Base-by-base conservation (phyloP, 345 rosid species). In the Mallotus nudiflorus region DNA sequence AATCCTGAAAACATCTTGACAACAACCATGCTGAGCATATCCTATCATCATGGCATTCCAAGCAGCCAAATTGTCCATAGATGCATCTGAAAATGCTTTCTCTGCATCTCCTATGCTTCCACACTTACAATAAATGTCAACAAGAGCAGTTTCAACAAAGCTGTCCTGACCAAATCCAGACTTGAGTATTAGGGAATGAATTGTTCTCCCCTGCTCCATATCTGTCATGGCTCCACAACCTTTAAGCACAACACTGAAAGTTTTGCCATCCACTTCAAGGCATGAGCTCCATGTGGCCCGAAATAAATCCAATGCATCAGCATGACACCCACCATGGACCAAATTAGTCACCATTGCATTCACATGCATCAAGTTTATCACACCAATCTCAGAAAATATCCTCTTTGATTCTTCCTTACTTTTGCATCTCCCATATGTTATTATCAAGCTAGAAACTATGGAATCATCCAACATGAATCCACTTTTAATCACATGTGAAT, bases 271-370 rank as follows among this genome's bases (percentile, higher is more conserved):
- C 14, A 83, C 69, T 61, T 73, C 70, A 70, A 48, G 51, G 66
- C 24, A 13, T 8, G 66, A 75, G 29, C 57, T 54, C 79, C 73
- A 35, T 13, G 25, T 24, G 55, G n/a, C 58, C 64, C 22, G 70
- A 60, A 67, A 83, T 70, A 83, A 64, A 62, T 70, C 77, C 55
- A 83, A 52, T 64, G 77, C 82, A 70, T 67, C 82, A 46, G 68
- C 52, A 62, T 80, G 73, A 75, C 63, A 59, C 13, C 71, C 69
- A 27, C 67, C 52, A 49, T 44, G 58, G n/a, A 75, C 72, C 27
- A 77, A 64, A 71, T 49, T 58, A 73, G 69, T 68, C 55, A 72
- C 42, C 75, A 78, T 35, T 51, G 78, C 66, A 54, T 73, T 83
- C 69, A 73, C 18, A 65, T 78, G 81, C 22, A 59, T 54, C 50